Evolutionary conservation across 2,329 filamentous ascomycete species (phyloP).

Genomic region (Pestalotiopsis sp.): DNA sequence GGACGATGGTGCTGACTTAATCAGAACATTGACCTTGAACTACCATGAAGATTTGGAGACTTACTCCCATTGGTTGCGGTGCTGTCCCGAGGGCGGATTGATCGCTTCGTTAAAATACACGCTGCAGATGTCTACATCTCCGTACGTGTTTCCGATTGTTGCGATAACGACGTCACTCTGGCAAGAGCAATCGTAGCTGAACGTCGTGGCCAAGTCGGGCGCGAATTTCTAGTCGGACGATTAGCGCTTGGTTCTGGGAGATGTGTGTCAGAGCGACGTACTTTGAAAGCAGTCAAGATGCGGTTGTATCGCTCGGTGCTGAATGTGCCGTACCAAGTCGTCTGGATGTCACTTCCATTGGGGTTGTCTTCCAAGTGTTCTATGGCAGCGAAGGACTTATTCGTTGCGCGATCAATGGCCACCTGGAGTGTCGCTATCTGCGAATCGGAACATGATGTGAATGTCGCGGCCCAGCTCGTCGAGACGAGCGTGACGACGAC

Average conservation of each 20-base stretch:
- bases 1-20: background rate
- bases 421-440: conserved; percentile 9
- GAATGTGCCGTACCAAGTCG: conserved; percentile 5
- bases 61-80: conserved; percentile 12
- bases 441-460: background rate
- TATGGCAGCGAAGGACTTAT: conserved; percentile 2
- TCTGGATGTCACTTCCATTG: conserved; percentile 8
- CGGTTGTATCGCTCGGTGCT: conserved; percentile 12
- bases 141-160: background rate
- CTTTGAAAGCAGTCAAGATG: conserved; percentile 5
- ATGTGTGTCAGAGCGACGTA: background rate
- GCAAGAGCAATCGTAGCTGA: conserved; percentile 7
- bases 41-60: background rate
- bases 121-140: conserved; percentile 8
- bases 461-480: background rate
- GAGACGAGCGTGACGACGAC: too few relatives aligned
- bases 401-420: conserved; percentile 8
- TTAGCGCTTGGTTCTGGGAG: background rate
- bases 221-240: background rate
- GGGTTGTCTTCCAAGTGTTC: conserved; percentile 10
- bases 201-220: conserved; percentile 5
- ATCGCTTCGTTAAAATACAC: conserved; percentile 8
- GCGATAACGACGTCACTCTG: conserved; percentile 1
- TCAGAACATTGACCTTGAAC: background rate
- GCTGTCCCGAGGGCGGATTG: background rate